phyloP scores from a whole-genome alignment of 768 basidiomycete genomes.

The Pleurotus citrinopileatus region DNA sequence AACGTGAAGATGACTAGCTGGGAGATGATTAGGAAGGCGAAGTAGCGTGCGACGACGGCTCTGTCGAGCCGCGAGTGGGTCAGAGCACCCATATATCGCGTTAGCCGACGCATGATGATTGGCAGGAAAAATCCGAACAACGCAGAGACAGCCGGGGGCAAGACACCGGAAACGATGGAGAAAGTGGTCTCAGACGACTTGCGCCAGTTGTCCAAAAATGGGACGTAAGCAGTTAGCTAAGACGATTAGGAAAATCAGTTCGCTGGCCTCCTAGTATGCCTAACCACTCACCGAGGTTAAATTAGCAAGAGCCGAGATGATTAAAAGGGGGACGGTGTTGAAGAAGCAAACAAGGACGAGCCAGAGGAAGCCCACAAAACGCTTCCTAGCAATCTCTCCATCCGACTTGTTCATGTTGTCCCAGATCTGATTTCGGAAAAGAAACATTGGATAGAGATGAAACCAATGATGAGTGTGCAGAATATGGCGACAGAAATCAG shows the following conservation, averaged over 20 bases:
- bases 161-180: slow-evolving; percentile 85
- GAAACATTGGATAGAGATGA: background rate
- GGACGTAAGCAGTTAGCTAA: slow-evolving; percentile 64
- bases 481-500: background rate
- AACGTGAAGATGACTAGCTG: slow-evolving; percentile 94
- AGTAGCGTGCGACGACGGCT: slow-evolving; percentile 90
- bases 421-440: slow-evolving; percentile 64
- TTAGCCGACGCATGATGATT: slow-evolving; percentile 86
- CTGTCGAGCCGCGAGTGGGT: slow-evolving; percentile 85
- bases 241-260: slow-evolving; percentile 13
- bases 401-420: slow-evolving; percentile 78
- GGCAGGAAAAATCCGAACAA: slow-evolving; percentile 91
- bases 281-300: slow-evolving; percentile 63
- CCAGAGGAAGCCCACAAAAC: slow-evolving; percentile 72
- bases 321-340: slow-evolving; percentile 89
- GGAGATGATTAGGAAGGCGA: slow-evolving; percentile 89
- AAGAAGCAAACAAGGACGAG: slow-evolving; percentile 84
- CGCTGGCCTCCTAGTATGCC: background rate
- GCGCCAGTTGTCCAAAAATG: slow-evolving; percentile 75
- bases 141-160: slow-evolving; percentile 87
- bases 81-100: slow-evolving; percentile 62
- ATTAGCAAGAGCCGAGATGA: slow-evolving; percentile 91
- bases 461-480: background rate
- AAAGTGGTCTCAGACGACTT: slow-evolving; percentile 63
- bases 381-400: slow-evolving; percentile 62